Percentiles rank a stretch among this genome's conserved stretches.
Evolutionary conservation across 108 stramenopile species (phyloP).

Genomic region (Nannochloropsis gaditana): DNA sequence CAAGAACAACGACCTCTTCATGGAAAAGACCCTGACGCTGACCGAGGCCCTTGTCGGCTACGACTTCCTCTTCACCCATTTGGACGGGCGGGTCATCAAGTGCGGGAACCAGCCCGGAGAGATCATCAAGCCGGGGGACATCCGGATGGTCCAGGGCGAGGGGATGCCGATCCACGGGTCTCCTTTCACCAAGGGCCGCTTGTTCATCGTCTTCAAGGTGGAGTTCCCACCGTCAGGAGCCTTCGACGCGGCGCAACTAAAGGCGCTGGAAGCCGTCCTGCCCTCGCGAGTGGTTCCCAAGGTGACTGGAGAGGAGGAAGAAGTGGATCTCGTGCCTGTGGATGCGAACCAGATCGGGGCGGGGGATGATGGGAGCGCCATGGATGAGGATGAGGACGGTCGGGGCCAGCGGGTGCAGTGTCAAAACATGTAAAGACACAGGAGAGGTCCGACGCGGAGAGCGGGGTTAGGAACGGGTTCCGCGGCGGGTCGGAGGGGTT

Average conservation of each 20-base stretch:
- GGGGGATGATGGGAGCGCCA: constrained; percentile 40
- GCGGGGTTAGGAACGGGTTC: background rate
- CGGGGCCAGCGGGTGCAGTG: constrained; percentile 52
- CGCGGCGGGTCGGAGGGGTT: background rate
- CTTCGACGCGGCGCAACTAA: constrained; percentile 55
- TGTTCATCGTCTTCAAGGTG: constrained; percentile 86
- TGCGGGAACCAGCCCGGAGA: constrained; percentile 81
- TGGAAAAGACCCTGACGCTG: constrained; percentile 79
- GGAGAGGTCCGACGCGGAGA: background rate
- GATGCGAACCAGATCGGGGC: constrained; percentile 70
- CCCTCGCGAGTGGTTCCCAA: constrained; percentile 55
- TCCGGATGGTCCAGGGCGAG: constrained; percentile 78
- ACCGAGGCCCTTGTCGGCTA: constrained; percentile 94
- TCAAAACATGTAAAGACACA: constrained; percentile 48
- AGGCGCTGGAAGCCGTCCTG: constrained; percentile 58
- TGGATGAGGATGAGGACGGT: constrained; percentile 47
- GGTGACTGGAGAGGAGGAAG: constrained; percentile 81
- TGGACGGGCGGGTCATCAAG: constrained; percentile 79
- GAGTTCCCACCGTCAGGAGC: constrained; percentile 71
- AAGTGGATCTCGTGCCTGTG: constrained; percentile 49
- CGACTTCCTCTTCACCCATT: constrained; percentile 75
- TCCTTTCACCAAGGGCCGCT: constrained; percentile 86
- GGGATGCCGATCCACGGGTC: constrained; percentile 90
- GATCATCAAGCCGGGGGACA: constrained; percentile 63
- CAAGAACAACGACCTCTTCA: constrained; percentile 90